These are phyloP conservation scores for Cryptococcus sp. DNA, from an alignment of 1,284 basidiomycete genomes.

Conservation along the genomic window DNA sequence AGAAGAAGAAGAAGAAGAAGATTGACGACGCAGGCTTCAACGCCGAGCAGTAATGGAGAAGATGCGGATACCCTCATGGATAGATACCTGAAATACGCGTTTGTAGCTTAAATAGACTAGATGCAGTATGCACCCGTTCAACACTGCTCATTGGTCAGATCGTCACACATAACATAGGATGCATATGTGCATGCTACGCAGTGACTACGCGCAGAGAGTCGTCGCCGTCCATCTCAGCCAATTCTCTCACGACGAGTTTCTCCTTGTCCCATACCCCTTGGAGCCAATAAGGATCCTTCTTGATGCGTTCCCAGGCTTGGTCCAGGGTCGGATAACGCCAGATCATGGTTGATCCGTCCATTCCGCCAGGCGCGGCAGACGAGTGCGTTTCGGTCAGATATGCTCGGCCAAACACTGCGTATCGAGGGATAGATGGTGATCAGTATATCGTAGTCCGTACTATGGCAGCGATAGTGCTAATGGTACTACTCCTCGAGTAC, in stretches of 20 bases:
- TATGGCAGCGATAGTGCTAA: no score
- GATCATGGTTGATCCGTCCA: constrained; percentile 45
- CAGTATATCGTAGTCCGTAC: no score
- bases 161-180: background rate
- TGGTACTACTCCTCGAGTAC: background rate
- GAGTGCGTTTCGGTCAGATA: constrained; percentile 17
- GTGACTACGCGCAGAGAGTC: background rate
- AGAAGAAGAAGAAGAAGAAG: background rate
- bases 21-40: constrained; percentile 15
- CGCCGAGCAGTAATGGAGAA: constrained; percentile 6
- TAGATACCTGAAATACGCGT: constrained; percentile 1
- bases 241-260: constrained; percentile 32
- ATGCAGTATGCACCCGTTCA: constrained; percentile 5
- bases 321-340: constrained; percentile 33
- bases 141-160: background rate
- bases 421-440: background rate
- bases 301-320: constrained; percentile 42
- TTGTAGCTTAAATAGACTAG: background rate
- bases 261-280: constrained; percentile 47
- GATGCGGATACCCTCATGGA: background rate
- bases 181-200: no score
- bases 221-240: constrained; percentile 13
- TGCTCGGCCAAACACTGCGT: constrained; percentile 29
- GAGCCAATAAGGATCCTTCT: constrained; percentile 45
- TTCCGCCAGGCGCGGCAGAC: constrained; percentile 13